Percentiles rank a stretch among this genome's conserved stretches.
Evolutionary conservation across 2,329 filamentous ascomycete species (phyloP).

Genomic region (Penicillium rolfsii): DNA sequence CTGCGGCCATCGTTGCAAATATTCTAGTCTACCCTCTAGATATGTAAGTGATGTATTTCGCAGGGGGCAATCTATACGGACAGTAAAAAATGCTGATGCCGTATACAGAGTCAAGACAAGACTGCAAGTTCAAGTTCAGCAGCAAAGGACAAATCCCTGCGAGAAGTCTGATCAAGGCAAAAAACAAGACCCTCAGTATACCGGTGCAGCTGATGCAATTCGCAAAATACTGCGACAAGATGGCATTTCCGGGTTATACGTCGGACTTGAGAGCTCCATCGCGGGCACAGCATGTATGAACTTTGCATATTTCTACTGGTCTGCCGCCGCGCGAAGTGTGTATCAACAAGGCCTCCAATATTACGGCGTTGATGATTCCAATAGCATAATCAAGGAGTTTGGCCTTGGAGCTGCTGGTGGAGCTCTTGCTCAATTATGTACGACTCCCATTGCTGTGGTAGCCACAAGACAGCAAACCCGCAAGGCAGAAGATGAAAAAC

Average conservation of each 20-base stretch:
- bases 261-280: constrained; percentile 13
- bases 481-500: neutral
- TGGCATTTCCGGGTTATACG: constrained; percentile 12
- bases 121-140: constrained; percentile 15
- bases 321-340: constrained; percentile 5
- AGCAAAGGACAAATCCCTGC: neutral
- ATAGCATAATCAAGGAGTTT: constrained; percentile 18
- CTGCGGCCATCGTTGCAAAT: constrained; percentile 16
- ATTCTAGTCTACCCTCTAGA: constrained; percentile 17
- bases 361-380: constrained; percentile 6
- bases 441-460: constrained; percentile 18
- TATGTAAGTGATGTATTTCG: constrained; percentile 3
- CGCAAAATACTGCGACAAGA: constrained; percentile 6
- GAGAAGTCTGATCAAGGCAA: neutral
- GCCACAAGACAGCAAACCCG: constrained; percentile 17
- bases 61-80: neutral
- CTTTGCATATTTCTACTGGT: constrained; percentile 22
- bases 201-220: constrained; percentile 1
- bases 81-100: neutral
- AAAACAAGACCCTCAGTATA: neutral
- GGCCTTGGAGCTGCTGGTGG: constrained; percentile 14
- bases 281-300: constrained; percentile 19
- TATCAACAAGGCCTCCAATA: constrained; percentile 7
- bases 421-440: constrained; percentile 18
- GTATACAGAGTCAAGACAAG: constrained; percentile 14